Percentiles rank a stretch among this genome's conserved stretches.
Conservation (phyloP, 2,329 filamentous ascomycete genomes). For the Ascochyta pisi region DNA sequence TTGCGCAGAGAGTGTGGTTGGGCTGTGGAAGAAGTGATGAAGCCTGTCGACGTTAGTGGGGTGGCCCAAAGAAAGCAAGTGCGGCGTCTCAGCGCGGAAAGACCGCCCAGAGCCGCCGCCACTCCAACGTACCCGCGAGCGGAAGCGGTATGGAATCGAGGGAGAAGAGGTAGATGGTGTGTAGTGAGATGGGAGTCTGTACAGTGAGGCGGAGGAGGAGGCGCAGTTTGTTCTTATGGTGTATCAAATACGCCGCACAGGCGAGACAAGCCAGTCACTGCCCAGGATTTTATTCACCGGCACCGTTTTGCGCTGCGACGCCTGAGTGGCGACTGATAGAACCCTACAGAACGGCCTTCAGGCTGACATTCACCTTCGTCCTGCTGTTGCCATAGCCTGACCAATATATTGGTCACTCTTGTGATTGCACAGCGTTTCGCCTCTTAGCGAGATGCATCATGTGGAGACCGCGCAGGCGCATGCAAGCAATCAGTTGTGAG, state of each 20-base stretch:
- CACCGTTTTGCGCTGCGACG: constrained; percentile 27
- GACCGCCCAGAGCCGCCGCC: constrained; percentile 25
- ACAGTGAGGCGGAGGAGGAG: constrained; percentile 17
- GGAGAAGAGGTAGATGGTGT: constrained; percentile 10
- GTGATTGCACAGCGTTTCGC: constrained; percentile 9
- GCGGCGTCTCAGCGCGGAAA: constrained; percentile 47
- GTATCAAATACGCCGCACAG: constrained; percentile 27
- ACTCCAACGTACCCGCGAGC: constrained; percentile 14
- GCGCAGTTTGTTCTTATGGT: constrained; percentile 33
- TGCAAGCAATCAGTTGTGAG: constrained; percentile 28
- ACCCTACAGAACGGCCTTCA: constrained; percentile 30
- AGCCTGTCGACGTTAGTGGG: constrained; percentile 35
- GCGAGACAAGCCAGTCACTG: constrained; percentile 32
- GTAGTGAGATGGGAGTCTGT: not conserved
- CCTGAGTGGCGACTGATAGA: constrained; percentile 43
- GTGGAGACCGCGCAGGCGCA: constrained; percentile 15
- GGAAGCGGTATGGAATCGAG: not conserved
- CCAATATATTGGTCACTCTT: constrained; percentile 25
- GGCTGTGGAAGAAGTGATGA: constrained; percentile 41
- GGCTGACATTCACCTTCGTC: constrained; percentile 31
- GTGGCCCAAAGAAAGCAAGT: constrained; percentile 42
- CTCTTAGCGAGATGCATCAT: constrained; percentile 14
- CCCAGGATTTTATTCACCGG: constrained; percentile 42
- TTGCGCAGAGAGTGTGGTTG: constrained; percentile 35
- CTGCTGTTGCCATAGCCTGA: constrained; percentile 19